Evolutionary conservation across 1,284 basidiomycete genomes (phyloP).

Genomic region (Apiotrichum laibachii): DNA sequence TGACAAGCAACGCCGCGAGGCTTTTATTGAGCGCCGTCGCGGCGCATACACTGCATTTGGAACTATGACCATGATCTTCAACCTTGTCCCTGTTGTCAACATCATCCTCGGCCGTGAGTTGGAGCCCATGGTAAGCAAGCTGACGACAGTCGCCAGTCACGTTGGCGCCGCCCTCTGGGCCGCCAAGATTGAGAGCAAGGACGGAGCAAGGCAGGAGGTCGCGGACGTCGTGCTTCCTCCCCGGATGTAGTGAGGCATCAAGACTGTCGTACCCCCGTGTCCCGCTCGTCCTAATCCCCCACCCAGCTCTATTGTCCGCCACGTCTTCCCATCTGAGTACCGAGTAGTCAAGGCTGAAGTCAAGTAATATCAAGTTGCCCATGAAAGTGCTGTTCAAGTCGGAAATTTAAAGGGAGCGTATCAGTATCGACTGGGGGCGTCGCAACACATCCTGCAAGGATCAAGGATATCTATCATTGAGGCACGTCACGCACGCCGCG

Average conservation of each 20-base stretch:
- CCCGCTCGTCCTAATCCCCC: background rate
- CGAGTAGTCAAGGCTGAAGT: background rate
- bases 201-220: background rate
- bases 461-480: no score
- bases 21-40: conserved; percentile 54
- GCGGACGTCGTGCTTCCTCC: conserved; percentile 7
- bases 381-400: no score
- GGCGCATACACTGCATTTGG: conserved; percentile 60
- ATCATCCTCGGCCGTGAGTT: conserved; percentile 55
- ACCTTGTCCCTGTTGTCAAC: conserved; percentile 62
- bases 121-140: background rate
- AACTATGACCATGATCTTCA: conserved; percentile 60
- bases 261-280: background rate
- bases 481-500: no score
- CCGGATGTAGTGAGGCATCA: background rate
- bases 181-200: conserved; percentile 51
- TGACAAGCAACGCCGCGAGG: conserved; percentile 42
- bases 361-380: no score
- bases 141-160: conserved; percentile 40
- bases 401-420: no score
- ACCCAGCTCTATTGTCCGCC: background rate
- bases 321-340: background rate
- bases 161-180: conserved; percentile 73
- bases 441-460: no score
- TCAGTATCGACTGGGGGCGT: no score